Evolutionary conservation across 495 filamentous ascomycete species (phyloP), one percentile per base, ranked within the genome.

Genomic region (Penicillium antarcticum): DNA sequence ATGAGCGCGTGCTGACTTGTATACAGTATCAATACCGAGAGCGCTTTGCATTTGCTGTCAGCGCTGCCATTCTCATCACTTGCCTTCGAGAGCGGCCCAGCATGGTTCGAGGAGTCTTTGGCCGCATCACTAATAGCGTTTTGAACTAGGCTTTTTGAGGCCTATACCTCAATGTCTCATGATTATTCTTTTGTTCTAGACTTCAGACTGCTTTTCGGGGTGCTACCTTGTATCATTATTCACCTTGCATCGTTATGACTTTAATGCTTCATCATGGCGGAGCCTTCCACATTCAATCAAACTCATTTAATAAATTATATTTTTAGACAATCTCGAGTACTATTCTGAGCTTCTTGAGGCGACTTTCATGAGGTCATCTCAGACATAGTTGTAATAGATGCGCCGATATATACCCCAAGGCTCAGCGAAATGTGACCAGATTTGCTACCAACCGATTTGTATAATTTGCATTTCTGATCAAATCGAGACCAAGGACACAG

Each of bases 1-100:
- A 61, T 33, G 34, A 47, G 53, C 26, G 26, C 26, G 14, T 43
- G 23, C 63, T 68, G 56, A 71, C 51, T n/a, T 45, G 47, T 52
- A 51, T 51, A 35, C 69, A 88, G 72, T 77, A 87, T 70, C 80
- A 86, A 68, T 89, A 87, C 84, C 79, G 82, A 50, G 91, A 96
- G 73, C 85, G 78, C 37, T 52, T 83, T 43, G 81, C 80, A 8
- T 96, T 96, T 65, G 82, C 88, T 0, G 41, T 84, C 33, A 89
- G 87, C 57, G 79, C 82, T 14, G 92, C 88, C 3, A 77, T 92
- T 26, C 80, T 96, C 33, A 76, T 95, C 50, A 89, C 89, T 5
- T 80, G 79, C 48, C 79, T 84, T 21, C 70, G 79, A 19, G 88
- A 94, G 61, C 78, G 81, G 31, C 80, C 77, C 41, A 67, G 62